These are phyloP conservation scores for Carex cristatella DNA, from an alignment of 176 grass and related monocot species.

Conservation along the genomic window DNA sequence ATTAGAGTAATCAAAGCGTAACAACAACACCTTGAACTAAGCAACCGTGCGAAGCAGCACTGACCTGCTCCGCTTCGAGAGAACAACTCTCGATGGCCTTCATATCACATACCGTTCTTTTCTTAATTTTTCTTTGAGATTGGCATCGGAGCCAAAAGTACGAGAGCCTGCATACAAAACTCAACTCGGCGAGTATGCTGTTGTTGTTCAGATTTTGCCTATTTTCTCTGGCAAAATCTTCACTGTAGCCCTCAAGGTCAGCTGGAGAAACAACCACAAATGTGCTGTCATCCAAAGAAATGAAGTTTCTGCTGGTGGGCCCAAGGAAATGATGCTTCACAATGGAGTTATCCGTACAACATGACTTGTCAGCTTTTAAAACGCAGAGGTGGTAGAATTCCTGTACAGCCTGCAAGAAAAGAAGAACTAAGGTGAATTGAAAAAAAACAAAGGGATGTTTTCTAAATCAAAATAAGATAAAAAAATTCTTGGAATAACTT, in stretches of 20 bases:
- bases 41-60: slow-evolving; percentile 24
- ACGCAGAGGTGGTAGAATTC: slow-evolving; percentile 62
- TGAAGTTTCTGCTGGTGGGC: slow-evolving; percentile 28
- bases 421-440: background rate
- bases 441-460: background rate
- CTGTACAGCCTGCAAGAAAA: slow-evolving; percentile 56
- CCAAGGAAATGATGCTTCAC: slow-evolving; percentile 33
- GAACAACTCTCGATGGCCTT: slow-evolving; percentile 50
- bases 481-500: background rate
- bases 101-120: slow-evolving; percentile 23
- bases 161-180: slow-evolving; percentile 62
- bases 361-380: slow-evolving; percentile 28
- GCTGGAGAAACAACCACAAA: slow-evolving; percentile 74
- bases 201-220: slow-evolving; percentile 40
- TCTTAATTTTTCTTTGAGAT: slow-evolving; percentile 17
- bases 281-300: slow-evolving; percentile 63
- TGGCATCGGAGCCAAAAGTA: slow-evolving; percentile 60
- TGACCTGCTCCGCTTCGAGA: slow-evolving; percentile 50
- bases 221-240: slow-evolving; percentile 16
- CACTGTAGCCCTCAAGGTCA: slow-evolving; percentile 68
- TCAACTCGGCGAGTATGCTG: slow-evolving; percentile 59
- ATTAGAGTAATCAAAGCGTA: slow-evolving; percentile 32
- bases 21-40: slow-evolving; percentile 57
- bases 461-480: background rate
- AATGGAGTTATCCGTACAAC: slow-evolving; percentile 24